Percentiles rank a stretch among this genome's conserved stretches.
phyloP scores from a whole-genome alignment of 2,329 filamentous ascomycete genomes.

The Anthostomella pinea region DNA sequence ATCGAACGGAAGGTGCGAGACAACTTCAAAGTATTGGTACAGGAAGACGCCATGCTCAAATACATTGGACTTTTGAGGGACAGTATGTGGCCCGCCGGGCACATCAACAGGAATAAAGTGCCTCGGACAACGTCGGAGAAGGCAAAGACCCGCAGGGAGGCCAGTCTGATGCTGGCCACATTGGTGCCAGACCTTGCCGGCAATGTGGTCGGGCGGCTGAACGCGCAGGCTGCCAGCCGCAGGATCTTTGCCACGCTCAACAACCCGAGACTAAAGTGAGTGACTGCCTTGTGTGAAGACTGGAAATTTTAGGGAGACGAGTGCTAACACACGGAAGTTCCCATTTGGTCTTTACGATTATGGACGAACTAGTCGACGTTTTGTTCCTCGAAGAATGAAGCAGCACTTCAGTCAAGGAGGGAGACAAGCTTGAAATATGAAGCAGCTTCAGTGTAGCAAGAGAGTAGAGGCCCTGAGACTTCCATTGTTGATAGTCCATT shows the following conservation, averaged over 20 bases:
- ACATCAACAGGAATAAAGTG: slow-evolving; percentile 46
- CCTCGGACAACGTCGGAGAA: slow-evolving; percentile 70
- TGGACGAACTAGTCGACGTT: slow-evolving; percentile 67
- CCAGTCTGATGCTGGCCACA: slow-evolving; percentile 83
- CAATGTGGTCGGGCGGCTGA: slow-evolving; percentile 87
- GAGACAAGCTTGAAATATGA: too few relatives aligned
- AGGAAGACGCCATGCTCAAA: slow-evolving; percentile 74
- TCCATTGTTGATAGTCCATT: too few relatives aligned
- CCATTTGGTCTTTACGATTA: slow-evolving; percentile 66
- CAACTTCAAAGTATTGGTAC: slow-evolving; percentile 67
- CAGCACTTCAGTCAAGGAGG: too few relatives aligned
- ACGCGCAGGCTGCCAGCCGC: slow-evolving; percentile 85
- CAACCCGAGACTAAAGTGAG: slow-evolving; percentile 84
- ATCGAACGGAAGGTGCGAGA: slow-evolving; percentile 95
- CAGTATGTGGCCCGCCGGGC: slow-evolving; percentile 76
- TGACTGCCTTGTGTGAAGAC: slow-evolving; percentile 23
- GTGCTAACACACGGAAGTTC: slow-evolving; percentile 44
- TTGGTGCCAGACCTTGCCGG: slow-evolving; percentile 87
- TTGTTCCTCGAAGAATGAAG: slow-evolving; percentile 51
- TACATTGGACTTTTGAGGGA: slow-evolving; percentile 74
- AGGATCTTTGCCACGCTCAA: slow-evolving; percentile 90
- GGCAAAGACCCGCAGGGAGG: slow-evolving; percentile 77
- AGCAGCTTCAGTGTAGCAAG: too few relatives aligned
- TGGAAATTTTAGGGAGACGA: background rate
- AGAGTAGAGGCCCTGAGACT: too few relatives aligned